A percentile compares a stretch with the other conserved stretches of the same genome.
phyloP scores from a whole-genome alignment of 1,284 basidiomycete genomes.

The Coniferiporia sulphurascens region DNA sequence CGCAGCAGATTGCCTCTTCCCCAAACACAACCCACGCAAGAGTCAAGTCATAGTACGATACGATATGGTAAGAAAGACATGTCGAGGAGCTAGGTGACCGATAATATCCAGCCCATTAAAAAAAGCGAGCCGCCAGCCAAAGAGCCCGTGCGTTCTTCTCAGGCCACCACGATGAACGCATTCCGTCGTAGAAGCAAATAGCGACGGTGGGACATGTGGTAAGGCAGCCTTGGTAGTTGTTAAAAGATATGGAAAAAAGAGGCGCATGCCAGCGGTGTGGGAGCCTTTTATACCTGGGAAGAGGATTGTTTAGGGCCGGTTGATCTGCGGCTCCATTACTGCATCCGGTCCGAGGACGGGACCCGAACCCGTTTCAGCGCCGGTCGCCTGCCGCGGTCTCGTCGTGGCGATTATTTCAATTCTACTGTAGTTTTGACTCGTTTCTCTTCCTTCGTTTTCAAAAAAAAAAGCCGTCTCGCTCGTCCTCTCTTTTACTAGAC shows the following conservation, averaged over 20 bases:
- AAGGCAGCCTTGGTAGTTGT: constrained; percentile 12
- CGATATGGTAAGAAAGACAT: neutral
- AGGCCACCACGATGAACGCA: constrained; percentile 17
- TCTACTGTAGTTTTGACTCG: too few relatives aligned
- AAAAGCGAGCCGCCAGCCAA: constrained; percentile 14
- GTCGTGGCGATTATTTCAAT: too few relatives aligned
- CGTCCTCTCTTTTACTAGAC: too few relatives aligned
- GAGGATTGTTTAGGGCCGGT: too few relatives aligned
- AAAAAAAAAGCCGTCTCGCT: too few relatives aligned
- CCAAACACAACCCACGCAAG: neutral
- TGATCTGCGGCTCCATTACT: too few relatives aligned
- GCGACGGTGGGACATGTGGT: constrained; percentile 14
- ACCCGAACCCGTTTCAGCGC: too few relatives aligned
- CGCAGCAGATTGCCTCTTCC: neutral
- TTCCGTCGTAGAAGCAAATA: neutral
- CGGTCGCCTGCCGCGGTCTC: too few relatives aligned
- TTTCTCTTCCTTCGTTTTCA: too few relatives aligned
- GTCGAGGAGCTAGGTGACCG: constrained; percentile 17
- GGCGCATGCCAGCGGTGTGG: too few relatives aligned
- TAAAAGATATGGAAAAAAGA: constrained; percentile 15
- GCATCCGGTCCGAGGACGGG: too few relatives aligned
- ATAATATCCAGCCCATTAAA: constrained; percentile 9
- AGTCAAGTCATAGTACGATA: neutral
- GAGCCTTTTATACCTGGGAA: too few relatives aligned
- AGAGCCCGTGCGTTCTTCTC: constrained; percentile 9